phyloP scores from a whole-genome alignment of 768 basidiomycete genomes.

The Rhizopogon roseolus region DNA sequence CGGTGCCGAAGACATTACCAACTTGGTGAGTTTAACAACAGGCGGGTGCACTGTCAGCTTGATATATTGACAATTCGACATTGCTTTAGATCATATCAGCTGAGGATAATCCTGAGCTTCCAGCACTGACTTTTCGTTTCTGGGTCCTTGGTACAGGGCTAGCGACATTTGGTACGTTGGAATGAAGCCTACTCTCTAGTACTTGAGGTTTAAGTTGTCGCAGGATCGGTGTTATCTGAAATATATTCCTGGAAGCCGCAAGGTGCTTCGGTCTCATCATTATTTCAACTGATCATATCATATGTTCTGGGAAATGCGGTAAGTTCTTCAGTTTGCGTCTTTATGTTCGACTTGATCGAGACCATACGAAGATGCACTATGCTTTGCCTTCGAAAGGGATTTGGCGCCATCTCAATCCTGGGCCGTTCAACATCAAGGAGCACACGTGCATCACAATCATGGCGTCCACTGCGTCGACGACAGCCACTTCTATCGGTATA shows the following conservation, averaged over 20 bases:
- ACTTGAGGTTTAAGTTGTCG: constrained; percentile 11
- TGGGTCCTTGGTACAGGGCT: constrained; percentile 45
- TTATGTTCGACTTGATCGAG: neutral
- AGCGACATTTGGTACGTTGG: constrained; percentile 34
- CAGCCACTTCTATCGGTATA: constrained; percentile 54
- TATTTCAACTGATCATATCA: constrained; percentile 53
- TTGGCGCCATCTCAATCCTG: constrained; percentile 59
- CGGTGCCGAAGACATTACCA: constrained; percentile 6
- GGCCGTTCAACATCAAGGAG: constrained; percentile 60
- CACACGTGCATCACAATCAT: constrained; percentile 63
- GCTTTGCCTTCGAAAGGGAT: constrained; percentile 8
- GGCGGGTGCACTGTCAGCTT: neutral
- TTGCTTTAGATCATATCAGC: constrained; percentile 38
- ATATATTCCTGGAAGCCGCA: constrained; percentile 38
- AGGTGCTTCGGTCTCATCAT: constrained; percentile 48
- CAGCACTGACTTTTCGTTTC: constrained; percentile 44
- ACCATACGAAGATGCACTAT: constrained; percentile 8
- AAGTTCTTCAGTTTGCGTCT: constrained; percentile 29
- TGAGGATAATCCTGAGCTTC: constrained; percentile 44
- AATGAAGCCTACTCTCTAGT: constrained; percentile 1
- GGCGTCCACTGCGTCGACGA: constrained; percentile 52
- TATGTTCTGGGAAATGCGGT: constrained; percentile 49
- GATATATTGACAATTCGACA: neutral
- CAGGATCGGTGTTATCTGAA: constrained; percentile 28
- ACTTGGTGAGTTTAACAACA: neutral